phyloP scores from a whole-genome alignment of 2,329 filamentous ascomycete genomes.

The Zymoseptoria passerinii region DNA sequence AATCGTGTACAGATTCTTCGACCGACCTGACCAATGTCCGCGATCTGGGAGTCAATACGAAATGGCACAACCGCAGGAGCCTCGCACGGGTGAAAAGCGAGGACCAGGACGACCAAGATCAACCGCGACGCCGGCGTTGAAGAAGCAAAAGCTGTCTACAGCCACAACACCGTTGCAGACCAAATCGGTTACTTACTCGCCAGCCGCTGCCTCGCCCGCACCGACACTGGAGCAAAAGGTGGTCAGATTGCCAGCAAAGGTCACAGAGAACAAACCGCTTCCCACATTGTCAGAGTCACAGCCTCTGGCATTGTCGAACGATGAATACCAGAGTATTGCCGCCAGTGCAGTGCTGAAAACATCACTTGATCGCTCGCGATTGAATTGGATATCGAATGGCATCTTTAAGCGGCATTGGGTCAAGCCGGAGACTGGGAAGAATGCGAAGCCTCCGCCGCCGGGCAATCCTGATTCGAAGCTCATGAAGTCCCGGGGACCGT shows the following conservation, averaged over 20 bases:
- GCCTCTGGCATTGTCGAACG: constrained; percentile 50
- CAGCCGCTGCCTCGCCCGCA: constrained; percentile 12
- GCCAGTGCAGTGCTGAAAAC: constrained; percentile 70
- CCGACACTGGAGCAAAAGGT: constrained; percentile 19
- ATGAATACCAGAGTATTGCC: constrained; percentile 64
- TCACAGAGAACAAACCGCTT: constrained; percentile 58
- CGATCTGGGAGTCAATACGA: neutral
- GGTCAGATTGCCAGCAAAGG: constrained; percentile 49
- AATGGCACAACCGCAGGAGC: constrained; percentile 5
- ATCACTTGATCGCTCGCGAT: constrained; percentile 63
- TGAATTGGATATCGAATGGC: constrained; percentile 59
- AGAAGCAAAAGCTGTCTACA: constrained; percentile 19
- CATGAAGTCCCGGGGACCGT: constrained; percentile 54
- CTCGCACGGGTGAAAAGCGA: constrained; percentile 20
- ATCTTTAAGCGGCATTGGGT: constrained; percentile 73
- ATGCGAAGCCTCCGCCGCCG: constrained; percentile 45
- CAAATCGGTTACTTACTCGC: constrained; percentile 7
- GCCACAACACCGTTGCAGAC: constrained; percentile 9
- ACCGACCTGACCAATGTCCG: neutral
- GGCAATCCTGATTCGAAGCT: constrained; percentile 29
- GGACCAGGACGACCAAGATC: constrained; percentile 19
- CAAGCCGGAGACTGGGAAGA: constrained; percentile 62
- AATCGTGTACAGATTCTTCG: neutral
- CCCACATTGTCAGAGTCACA: constrained; percentile 64
- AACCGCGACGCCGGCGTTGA: constrained; percentile 15